phyloP scores from a whole-genome alignment of 139 green algal genomes.

The Auxenochlorella protothecoides region DNA sequence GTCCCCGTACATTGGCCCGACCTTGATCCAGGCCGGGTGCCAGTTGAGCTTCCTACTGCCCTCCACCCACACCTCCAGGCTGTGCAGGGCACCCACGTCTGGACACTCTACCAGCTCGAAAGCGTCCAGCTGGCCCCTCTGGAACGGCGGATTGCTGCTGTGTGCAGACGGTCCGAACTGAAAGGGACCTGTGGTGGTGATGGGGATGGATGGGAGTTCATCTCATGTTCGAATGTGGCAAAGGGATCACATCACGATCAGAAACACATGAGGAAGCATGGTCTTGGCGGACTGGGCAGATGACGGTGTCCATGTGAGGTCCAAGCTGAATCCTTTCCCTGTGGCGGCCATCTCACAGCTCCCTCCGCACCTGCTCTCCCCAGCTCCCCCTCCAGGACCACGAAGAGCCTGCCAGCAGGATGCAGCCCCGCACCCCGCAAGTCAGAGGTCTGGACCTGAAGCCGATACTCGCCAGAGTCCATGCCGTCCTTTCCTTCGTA shows the following conservation, averaged over 20 bases:
- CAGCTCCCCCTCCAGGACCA: neutral
- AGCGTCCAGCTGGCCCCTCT: constrained; percentile 41
- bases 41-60: neutral
- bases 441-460: constrained; percentile 14
- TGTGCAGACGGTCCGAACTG: constrained; percentile 7
- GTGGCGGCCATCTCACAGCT: neutral
- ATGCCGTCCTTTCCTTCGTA: no score
- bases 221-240: no score
- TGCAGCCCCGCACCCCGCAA: constrained; percentile 1
- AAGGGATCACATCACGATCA: neutral
- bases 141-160: constrained; percentile 29
- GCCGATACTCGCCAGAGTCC: neutral
- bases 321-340: neutral
- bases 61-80: constrained; percentile 7
- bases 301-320: no score
- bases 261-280: neutral
- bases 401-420: neutral
- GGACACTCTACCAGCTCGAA: constrained; percentile 29
- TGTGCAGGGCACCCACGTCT: constrained; percentile 36
- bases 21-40: constrained; percentile 16
- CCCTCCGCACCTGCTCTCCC: neutral
- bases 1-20: neutral
- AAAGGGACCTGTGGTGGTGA: no score
- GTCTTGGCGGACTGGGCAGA: neutral
- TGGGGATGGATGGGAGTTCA: no score